Evolutionary conservation across 257 asterid genomes (phyloP), one percentile per base, ranked within the genome.

Genomic region (Rubia yunnanensis): DNA sequence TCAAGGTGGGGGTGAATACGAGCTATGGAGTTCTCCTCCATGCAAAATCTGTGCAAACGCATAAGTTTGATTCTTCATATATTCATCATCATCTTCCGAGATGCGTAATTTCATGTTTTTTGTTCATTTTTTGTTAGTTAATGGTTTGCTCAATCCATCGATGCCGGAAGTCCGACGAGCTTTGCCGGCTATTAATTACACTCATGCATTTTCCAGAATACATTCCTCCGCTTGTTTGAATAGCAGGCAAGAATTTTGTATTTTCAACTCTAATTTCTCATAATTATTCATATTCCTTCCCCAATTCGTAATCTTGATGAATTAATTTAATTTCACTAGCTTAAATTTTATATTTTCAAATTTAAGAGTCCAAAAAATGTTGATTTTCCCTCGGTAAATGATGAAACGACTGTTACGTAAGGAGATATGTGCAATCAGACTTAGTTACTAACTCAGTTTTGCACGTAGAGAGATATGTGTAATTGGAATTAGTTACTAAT

Each of bases 111-210:
- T n/a, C n/a, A n/a, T n/a, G n/a, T n/a, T n/a, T n/a, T n/a, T 4
- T 46, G 30, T 5, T 22, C 44, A n/a, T n/a, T 7, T 49, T 26
- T 30, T 52, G 62, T 70, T 83, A 90, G 97, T 70, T 90, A 26
- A 87, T 90, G 75, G 84, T 85, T 50, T 72, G 77, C 66, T 89
- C 94, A 17, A 76, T 84, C 69, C 94, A 72, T 72, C 75, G 97
- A 73, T 90, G 97, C 82, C 97, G 92, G 38, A 56, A 74, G 78
- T 69, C 79, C 11, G 92, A 81, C 61, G 86, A 82, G 44, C 78
- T 79, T 50, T 90, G 95, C 83, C 82, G 94, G 80, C 74, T 90
- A 79, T 81, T 95, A 4, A 77, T 87, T 61, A 74, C 74, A 63
- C 73, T 90, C 63, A 81, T 73, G 65, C 77, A 78, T 4, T 39